Evolutionary conservation across 2,329 filamentous ascomycete species (phyloP), one percentile per base, ranked within the genome.

Genomic region (Pseudopyrenochaeta lycopersici): DNA sequence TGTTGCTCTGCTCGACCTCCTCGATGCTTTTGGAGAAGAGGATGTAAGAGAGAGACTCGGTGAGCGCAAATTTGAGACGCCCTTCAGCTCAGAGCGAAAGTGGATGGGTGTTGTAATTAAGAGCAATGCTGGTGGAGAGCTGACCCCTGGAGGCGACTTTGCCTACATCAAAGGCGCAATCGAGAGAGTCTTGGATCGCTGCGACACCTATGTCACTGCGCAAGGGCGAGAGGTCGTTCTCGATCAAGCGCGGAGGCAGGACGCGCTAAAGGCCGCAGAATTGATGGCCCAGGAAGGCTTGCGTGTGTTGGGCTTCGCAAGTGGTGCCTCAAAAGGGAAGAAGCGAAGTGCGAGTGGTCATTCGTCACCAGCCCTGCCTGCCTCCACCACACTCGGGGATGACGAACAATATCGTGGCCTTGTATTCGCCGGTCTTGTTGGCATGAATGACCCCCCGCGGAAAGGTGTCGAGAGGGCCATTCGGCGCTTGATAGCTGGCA

Each of bases 31-130:
- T 71, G 90, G 90, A 54, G 94, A 97, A 74, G 91, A 96, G 62
- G 95, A 99, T 76, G 87, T 96, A 40, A 88, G 96, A 56, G 90
- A 95, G 41, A 89, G 90, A 9, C 86, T 97, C 48, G 92, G 92
- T n/a, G 84, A 85, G 29, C 90, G 94, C 43, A 85, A 90, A 29
- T 87, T 88, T 38, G 95, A 99, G 75, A 93, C 91, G 0, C 93
- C 95, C 0, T 99, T 99, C 76, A 98, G 94, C 73, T 99, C 95
- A 1, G 92, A 97, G 72, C 86, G 94, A 52, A 99, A 99, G 77
- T 99, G 94, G 94, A 99, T 99, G 96, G 96, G 96, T 30, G 93
- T 97, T 23, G 90, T 92, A 1, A 90, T 97, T 58, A 70, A 76
- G 52, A 76, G 78, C 29, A 77, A 74, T 52, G 70, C 78, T 38